Percentiles rank a stretch among this genome's conserved stretches.
Evolutionary conservation across 1,139 yeast species (phyloP).

Genomic region (Zygoascus hellenicus): DNA sequence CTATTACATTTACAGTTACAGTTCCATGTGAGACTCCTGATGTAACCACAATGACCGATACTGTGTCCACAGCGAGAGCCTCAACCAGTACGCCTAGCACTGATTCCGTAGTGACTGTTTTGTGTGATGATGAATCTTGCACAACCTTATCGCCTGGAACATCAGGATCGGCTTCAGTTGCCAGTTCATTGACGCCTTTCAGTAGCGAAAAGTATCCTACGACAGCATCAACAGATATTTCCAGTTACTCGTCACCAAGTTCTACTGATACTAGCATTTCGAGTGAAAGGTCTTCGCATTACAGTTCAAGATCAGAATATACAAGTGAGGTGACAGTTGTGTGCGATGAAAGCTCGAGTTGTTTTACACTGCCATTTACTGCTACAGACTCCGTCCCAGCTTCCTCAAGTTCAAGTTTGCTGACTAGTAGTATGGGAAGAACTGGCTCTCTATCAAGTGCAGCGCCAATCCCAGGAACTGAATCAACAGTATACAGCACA

Average conservation of each 20-base stretch:
- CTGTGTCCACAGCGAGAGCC: conserved; percentile 9
- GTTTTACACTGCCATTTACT: neutral
- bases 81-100: conserved; percentile 11
- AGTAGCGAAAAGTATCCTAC: too few species aligned
- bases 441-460: neutral
- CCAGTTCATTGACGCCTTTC: too few species aligned
- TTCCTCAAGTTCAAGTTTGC: too few species aligned
- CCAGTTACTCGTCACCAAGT: neutral
- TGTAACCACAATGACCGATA: neutral
- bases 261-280: neutral
- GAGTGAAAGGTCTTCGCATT: neutral
- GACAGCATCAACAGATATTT: neutral
- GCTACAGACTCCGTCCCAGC: neutral
- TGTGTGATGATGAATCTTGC: conserved; percentile 2
- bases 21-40: conserved; percentile 21
- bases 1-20: conserved; percentile 21
- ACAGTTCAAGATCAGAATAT: neutral
- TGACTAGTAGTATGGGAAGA: too few species aligned
- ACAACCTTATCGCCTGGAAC: neutral
- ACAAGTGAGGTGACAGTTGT: neutral
- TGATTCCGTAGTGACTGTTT: conserved; percentile 1
- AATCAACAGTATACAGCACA: too few species aligned
- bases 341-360: neutral
- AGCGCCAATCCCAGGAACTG: neutral
- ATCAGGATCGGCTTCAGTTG: neutral